A percentile compares a stretch with the other conserved stretches of the same genome.
Evolutionary conservation across 2,329 filamentous ascomycete genomes (phyloP).

Genomic region (Ceratocystis destructans): DNA sequence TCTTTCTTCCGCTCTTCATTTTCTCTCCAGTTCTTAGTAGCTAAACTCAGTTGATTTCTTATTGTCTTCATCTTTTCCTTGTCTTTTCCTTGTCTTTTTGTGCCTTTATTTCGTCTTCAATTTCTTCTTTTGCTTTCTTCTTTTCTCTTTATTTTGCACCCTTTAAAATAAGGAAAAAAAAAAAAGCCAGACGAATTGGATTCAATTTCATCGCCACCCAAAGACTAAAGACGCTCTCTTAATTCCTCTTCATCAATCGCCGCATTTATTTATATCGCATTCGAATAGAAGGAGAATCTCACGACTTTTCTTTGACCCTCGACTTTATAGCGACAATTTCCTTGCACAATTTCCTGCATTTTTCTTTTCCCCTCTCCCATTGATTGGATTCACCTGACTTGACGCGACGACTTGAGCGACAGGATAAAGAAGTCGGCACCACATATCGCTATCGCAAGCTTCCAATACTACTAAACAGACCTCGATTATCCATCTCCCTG

Average conservation of each 20-base stretch:
- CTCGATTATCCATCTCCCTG: conserved; percentile 8
- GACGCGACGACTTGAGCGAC: conserved; percentile 9
- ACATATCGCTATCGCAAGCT: neutral
- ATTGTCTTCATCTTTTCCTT: conserved; percentile 1
- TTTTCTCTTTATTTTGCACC: neutral
- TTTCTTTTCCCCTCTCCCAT: neutral
- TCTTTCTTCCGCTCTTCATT: neutral
- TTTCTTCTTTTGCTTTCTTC: conserved; percentile 4
- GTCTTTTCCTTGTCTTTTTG: conserved; percentile 2
- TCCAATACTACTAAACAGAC: neutral
- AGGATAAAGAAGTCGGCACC: neutral
- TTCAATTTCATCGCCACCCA: neutral
- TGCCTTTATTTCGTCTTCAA: neutral
- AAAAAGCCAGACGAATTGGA: neutral
- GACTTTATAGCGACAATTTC: neutral
- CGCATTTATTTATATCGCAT: neutral
- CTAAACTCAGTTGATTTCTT: too few relatives aligned
- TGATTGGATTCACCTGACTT: neutral
- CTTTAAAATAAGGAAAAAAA: neutral
- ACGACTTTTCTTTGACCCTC: neutral
- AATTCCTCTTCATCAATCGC: neutral
- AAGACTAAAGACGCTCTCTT: neutral
- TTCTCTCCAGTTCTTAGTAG: neutral
- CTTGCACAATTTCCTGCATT: neutral
- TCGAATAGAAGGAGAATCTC: neutral